phyloP scores from a whole-genome alignment of 2,329 filamentous ascomycete genomes.

The Coniochaeta ligniaria region DNA sequence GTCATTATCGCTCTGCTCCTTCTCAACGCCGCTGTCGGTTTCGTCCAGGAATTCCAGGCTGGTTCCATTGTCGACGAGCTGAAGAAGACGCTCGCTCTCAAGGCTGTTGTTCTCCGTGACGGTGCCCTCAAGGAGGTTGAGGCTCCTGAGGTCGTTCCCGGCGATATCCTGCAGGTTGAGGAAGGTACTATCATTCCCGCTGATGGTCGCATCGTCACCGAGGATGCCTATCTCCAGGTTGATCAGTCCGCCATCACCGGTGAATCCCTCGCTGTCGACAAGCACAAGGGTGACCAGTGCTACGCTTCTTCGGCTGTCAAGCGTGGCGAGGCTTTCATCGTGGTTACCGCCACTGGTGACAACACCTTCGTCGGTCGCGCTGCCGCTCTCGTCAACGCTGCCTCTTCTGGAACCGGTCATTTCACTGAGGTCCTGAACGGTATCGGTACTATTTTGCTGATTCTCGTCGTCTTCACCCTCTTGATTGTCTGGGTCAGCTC shows the following conservation, averaged over 20 bases:
- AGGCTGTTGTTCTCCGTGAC: slow-evolving; percentile 81
- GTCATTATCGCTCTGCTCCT: slow-evolving; percentile 79
- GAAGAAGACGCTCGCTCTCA: slow-evolving; percentile 83
- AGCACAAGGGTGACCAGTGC: slow-evolving; percentile 73
- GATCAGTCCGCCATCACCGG: slow-evolving; percentile 90
- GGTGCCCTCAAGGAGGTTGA: slow-evolving; percentile 71
- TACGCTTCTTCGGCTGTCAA: slow-evolving; percentile 86
- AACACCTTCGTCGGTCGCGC: slow-evolving; percentile 86
- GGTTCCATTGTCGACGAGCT: slow-evolving; percentile 85
- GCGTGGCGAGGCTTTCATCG: slow-evolving; percentile 78
- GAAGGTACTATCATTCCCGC: slow-evolving; percentile 90
- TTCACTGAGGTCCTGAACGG: slow-evolving; percentile 88
- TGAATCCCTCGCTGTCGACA: slow-evolving; percentile 86
- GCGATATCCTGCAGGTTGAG: slow-evolving; percentile 84
- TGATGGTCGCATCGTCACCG: slow-evolving; percentile 78
- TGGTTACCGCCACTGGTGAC: slow-evolving; percentile 80
- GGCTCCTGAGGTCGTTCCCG: slow-evolving; percentile 77
- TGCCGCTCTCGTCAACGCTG: slow-evolving; percentile 76
- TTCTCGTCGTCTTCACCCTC: slow-evolving; percentile 74
- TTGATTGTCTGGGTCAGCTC: slow-evolving; percentile 79
- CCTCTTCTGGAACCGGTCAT: slow-evolving; percentile 68
- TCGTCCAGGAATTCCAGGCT: slow-evolving; percentile 84
- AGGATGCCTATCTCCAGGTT: slow-evolving; percentile 79
- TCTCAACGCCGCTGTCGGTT: slow-evolving; percentile 80
- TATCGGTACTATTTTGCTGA: slow-evolving; percentile 73